Evolutionary conservation across 2,329 filamentous ascomycete genomes (phyloP).

Genomic region (Trichoderma brevicompactum): DNA sequence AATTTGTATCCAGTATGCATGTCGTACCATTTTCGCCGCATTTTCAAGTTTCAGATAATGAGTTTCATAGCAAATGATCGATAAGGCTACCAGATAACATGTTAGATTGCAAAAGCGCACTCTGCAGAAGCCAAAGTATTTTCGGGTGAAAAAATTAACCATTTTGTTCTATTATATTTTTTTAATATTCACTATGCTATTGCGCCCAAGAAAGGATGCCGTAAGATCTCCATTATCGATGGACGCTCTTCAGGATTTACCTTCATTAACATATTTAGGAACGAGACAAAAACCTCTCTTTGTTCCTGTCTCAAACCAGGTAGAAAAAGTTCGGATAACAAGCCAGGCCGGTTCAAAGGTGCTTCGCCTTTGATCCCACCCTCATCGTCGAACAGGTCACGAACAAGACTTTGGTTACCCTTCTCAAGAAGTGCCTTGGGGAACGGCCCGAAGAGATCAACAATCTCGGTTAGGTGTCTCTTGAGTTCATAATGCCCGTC

Average conservation of each 20-base stretch:
- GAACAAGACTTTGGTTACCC: neutral
- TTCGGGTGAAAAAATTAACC: too few relatives aligned
- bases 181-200: neutral
- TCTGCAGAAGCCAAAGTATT: too few relatives aligned
- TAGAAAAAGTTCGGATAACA: neutral
- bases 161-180: too few relatives aligned
- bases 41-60: too few relatives aligned
- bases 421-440: neutral
- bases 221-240: conserved; percentile 1
- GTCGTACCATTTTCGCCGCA: too few relatives aligned
- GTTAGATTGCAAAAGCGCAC: too few relatives aligned
- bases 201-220: neutral
- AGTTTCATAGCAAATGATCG: too few relatives aligned
- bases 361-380: neutral
- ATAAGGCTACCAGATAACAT: too few relatives aligned
- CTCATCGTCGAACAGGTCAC: neutral
- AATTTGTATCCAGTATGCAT: too few relatives aligned
- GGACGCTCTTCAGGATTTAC: conserved; percentile 12
- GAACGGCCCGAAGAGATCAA: conserved; percentile 6
- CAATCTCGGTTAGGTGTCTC: neutral
- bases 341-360: neutral
- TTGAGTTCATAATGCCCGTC: neutral
- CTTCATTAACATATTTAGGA: conserved; percentile 8
- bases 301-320: neutral
- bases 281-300: neutral